These are phyloP conservation scores for Flaveria ramosissima DNA, from an alignment of 129 eudicot genomes.

Conservation along the genomic window DNA sequence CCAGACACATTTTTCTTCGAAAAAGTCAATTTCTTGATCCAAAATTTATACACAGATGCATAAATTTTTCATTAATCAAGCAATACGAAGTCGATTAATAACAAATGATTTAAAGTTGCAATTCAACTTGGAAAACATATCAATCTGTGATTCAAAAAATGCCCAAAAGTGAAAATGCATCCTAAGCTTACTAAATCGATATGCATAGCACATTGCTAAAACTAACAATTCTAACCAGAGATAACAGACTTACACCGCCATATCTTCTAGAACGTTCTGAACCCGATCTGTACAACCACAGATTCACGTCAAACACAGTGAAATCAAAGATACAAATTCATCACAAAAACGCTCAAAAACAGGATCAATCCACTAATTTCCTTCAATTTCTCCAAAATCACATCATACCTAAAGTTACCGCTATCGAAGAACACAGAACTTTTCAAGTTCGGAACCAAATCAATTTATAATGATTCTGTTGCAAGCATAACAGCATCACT, in stretches of 20 bases:
- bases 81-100: neutral
- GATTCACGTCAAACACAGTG: neutral
- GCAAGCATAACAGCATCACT: neutral
- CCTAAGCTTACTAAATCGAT: neutral
- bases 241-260: conserved; percentile 36
- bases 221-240: conserved; percentile 12
- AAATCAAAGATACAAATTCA: neutral
- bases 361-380: neutral
- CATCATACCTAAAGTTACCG: neutral
- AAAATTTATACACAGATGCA: neutral
- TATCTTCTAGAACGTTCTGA: conserved; percentile 14
- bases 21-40: neutral
- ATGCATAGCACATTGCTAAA: conserved; percentile 2
- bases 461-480: neutral
- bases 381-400: neutral
- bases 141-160: neutral
- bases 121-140: neutral
- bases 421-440: neutral
- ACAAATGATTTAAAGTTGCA: neutral
- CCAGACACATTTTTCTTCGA: neutral
- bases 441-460: neutral
- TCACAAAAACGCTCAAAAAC: neutral
- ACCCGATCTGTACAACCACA: conserved; percentile 14
- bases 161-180: neutral
- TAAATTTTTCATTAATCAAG: neutral